A percentile compares a stretch with the other conserved stretches of the same genome.
phyloP scores from a whole-genome alignment of 306 rosid genomes.

The Cicer bijugum region DNA sequence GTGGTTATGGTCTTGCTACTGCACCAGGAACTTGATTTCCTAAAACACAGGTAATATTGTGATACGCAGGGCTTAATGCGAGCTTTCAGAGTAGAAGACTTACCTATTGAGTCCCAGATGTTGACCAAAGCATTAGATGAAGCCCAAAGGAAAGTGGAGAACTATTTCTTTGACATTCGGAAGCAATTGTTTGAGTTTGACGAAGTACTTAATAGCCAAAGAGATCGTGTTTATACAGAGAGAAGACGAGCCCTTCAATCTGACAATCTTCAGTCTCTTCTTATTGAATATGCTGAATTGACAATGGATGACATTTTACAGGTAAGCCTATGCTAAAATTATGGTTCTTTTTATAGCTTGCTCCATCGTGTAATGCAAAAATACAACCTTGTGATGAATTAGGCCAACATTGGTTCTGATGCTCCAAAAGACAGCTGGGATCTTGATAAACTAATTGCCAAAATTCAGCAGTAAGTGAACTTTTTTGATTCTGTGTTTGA shows the following conservation, averaged over 20 bases:
- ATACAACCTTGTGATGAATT: conserved; percentile 42
- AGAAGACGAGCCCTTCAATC: conserved; percentile 96
- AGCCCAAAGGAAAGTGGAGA: conserved; percentile 98
- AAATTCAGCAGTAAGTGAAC: conserved; percentile 89
- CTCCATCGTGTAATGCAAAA: conserved; percentile 14
- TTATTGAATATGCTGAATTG: conserved; percentile 92
- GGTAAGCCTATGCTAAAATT: conserved; percentile 48
- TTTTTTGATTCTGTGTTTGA: conserved; percentile 43
- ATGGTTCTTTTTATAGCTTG: conserved; percentile 15
- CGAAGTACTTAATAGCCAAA: conserved; percentile 93
- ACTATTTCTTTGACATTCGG: conserved; percentile 92
- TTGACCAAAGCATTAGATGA: conserved; percentile 97
- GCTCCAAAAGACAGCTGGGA: conserved; percentile 93
- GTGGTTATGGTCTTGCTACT: conserved; percentile 41
- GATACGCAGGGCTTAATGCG: conserved; percentile 84
- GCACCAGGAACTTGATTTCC: conserved; percentile 30
- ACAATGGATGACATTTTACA: conserved; percentile 94
- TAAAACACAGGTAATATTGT: conserved; percentile 34
- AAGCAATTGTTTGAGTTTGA: conserved; percentile 96
- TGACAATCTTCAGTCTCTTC: conserved; percentile 77
- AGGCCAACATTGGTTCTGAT: conserved; percentile 95
- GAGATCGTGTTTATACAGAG: conserved; percentile 93
- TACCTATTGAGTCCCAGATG: conserved; percentile 97
- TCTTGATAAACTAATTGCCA: conserved; percentile 85
- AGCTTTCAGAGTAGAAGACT: conserved; percentile 96